Conservation (phyloP, 2,329 filamentous ascomycete species). For the Hawksworthiomyces lignivorus region DNA sequence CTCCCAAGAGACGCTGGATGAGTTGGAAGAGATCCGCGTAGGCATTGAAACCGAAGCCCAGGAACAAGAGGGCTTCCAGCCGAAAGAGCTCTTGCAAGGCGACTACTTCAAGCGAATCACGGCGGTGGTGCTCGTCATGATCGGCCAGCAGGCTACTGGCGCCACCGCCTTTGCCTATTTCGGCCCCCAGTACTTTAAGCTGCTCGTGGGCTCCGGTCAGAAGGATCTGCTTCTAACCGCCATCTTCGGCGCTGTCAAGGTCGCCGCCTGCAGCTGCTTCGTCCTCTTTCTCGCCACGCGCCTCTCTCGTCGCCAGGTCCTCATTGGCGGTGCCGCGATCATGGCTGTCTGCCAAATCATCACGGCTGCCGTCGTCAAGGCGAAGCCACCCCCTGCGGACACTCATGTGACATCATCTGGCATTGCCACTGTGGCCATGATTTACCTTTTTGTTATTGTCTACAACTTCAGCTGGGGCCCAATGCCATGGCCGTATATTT, state of each 20-base stretch:
- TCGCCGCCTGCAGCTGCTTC: conserved; percentile 40
- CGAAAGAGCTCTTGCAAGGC: conserved; percentile 35
- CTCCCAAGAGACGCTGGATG: conserved; percentile 14
- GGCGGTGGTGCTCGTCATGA: conserved; percentile 38
- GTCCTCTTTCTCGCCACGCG: conserved; percentile 46
- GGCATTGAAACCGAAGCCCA: conserved; percentile 37
- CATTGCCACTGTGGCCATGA: conserved; percentile 43
- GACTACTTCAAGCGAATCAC: conserved; percentile 36
- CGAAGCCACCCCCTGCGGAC: conserved; percentile 23
- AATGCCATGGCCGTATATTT: conserved; percentile 41
- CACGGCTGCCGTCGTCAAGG: conserved; percentile 36
- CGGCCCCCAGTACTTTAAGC: conserved; percentile 45
- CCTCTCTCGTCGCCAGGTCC: conserved; percentile 32
- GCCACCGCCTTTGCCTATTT: conserved; percentile 48
- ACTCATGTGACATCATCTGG: conserved; percentile 29
- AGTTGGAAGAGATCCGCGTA: conserved; percentile 42
- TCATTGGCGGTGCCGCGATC: conserved; percentile 33
- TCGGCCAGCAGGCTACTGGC: conserved; percentile 45
- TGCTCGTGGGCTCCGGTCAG: conserved; percentile 38
- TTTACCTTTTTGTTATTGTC: conserved; percentile 46
- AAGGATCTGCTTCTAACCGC: conserved; percentile 40
- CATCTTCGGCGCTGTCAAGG: conserved; percentile 47
- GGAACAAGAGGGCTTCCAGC: conserved; percentile 34
- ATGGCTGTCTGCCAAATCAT: conserved; percentile 39
- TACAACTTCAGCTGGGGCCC: conserved; percentile 45